phyloP scores from a whole-genome alignment of 768 basidiomycete species.

The Lactifluus rugatus region DNA sequence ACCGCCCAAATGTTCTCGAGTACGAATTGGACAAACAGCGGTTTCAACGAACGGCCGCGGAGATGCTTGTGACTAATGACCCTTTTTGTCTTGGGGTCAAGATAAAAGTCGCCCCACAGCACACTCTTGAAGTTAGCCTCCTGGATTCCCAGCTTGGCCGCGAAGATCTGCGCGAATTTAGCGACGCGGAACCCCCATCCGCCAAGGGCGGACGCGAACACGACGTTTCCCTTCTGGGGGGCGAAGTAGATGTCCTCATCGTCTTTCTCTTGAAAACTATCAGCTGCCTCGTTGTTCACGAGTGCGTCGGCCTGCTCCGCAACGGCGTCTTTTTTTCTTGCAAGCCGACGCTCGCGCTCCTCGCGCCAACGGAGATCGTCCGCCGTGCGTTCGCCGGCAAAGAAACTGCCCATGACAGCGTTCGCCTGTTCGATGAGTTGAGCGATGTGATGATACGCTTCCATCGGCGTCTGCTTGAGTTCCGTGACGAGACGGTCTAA shows the following conservation, averaged over 20 bases:
- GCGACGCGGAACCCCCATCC: constrained; percentile 96
- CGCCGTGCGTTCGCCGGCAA: constrained; percentile 92
- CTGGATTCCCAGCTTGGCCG: constrained; percentile 81
- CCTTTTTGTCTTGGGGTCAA: constrained; percentile 92
- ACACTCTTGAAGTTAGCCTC: constrained; percentile 78
- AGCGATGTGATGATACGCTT: constrained; percentile 90
- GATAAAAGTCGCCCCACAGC: constrained; percentile 95
- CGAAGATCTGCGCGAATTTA: constrained; percentile 90
- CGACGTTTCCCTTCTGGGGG: constrained; percentile 89
- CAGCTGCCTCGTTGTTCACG: constrained; percentile 47
- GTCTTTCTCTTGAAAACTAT: constrained; percentile 87
- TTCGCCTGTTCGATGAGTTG: constrained; percentile 95
- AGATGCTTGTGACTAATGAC: constrained; percentile 89
- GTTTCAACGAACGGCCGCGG: constrained; percentile 78
- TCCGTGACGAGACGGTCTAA: constrained; percentile 91
- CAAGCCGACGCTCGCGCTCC: constrained; percentile 75
- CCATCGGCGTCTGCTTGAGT: constrained; percentile 79
- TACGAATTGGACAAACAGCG: constrained; percentile 94
- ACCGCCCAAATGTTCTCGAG: constrained; percentile 97
- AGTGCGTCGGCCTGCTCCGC: constrained; percentile 51
- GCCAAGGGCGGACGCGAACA: constrained; percentile 92
- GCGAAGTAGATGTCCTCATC: constrained; percentile 98
- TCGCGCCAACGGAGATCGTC: constrained; percentile 93
- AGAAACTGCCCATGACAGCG: constrained; percentile 95
- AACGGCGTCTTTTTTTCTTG: constrained; percentile 64